Evolutionary conservation across 2,329 filamentous ascomycete species (phyloP).

Genomic region (Parastagonospora avenae): DNA sequence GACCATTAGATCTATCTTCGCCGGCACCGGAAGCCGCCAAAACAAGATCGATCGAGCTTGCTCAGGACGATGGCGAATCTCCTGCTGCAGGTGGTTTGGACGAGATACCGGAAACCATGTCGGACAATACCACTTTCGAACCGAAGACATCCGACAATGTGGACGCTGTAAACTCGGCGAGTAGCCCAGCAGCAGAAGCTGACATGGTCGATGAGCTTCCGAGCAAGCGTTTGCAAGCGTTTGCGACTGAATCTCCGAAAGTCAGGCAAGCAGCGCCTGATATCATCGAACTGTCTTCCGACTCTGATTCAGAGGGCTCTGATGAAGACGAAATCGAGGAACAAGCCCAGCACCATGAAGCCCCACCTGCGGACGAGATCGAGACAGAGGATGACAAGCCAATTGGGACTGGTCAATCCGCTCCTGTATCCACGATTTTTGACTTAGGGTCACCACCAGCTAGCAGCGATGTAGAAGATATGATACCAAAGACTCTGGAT

Average conservation of each 20-base stretch:
- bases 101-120: not conserved
- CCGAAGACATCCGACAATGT: no score
- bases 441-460: constrained; percentile 29
- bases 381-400: not conserved
- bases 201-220: not conserved
- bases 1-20: constrained; percentile 24
- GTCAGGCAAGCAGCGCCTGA: constrained; percentile 4
- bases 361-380: not conserved
- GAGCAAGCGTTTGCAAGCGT: not conserved
- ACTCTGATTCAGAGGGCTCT: constrained; percentile 4
- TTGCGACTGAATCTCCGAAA: not conserved
- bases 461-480: constrained; percentile 3
- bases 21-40: constrained; percentile 8
- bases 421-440: constrained; percentile 19
- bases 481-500: not conserved
- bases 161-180: no score
- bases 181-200: no score
- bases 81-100: not conserved
- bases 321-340: constrained; percentile 6
- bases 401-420: constrained; percentile 6
- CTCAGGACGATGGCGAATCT: not conserved
- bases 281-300: constrained; percentile 19
- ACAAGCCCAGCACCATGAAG: not conserved
- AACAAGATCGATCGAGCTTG: no score
- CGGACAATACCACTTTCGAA: not conserved